phyloP scores from a whole-genome alignment of 768 basidiomycete genomes.

The Kwoniella europaea region DNA sequence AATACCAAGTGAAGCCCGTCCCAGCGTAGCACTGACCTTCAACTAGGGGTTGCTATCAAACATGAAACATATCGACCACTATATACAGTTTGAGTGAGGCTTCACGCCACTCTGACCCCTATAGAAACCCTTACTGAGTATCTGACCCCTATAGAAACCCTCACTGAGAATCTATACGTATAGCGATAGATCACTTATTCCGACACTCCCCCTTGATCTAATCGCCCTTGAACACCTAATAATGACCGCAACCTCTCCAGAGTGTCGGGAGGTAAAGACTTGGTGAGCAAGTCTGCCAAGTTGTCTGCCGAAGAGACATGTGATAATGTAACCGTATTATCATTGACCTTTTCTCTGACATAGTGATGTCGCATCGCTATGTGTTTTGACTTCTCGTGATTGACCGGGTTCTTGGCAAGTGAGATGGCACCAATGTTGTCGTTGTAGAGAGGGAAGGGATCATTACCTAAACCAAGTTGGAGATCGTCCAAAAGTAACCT shows the following conservation, averaged over 20 bases:
- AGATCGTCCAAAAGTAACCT: slow-evolving; percentile 33
- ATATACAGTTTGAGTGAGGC: too few relatives aligned
- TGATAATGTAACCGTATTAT: slow-evolving; percentile 7
- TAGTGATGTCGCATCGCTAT: slow-evolving; percentile 13
- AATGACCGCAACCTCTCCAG: slow-evolving; percentile 8
- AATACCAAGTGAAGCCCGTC: too few relatives aligned
- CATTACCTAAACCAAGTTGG: slow-evolving; percentile 6
- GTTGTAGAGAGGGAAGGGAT: slow-evolving; percentile 11
- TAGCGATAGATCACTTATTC: too few relatives aligned
- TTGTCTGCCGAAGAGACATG: slow-evolving; percentile 6
- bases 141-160: too few relatives aligned
- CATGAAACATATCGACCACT: too few relatives aligned
- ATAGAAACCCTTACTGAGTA: too few relatives aligned
- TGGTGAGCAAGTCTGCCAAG: slow-evolving; percentile 5
- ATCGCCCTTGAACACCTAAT: slow-evolving; percentile 6
- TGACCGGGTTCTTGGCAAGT: slow-evolving; percentile 11
- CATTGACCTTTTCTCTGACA: slow-evolving; percentile 11
- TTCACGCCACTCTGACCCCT: too few relatives aligned
- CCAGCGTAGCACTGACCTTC: too few relatives aligned
- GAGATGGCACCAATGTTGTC: slow-evolving; percentile 11
- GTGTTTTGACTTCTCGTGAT: slow-evolving; percentile 19
- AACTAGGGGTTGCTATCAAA: too few relatives aligned
- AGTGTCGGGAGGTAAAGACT: slow-evolving; percentile 7
- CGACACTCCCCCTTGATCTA: slow-evolving; percentile 10
- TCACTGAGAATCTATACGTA: too few relatives aligned